Percentiles rank a stretch among this genome's conserved stretches.
Conservation (phyloP, 2,329 filamentous ascomycete genomes). For the Microdochium bolleyi region DNA sequence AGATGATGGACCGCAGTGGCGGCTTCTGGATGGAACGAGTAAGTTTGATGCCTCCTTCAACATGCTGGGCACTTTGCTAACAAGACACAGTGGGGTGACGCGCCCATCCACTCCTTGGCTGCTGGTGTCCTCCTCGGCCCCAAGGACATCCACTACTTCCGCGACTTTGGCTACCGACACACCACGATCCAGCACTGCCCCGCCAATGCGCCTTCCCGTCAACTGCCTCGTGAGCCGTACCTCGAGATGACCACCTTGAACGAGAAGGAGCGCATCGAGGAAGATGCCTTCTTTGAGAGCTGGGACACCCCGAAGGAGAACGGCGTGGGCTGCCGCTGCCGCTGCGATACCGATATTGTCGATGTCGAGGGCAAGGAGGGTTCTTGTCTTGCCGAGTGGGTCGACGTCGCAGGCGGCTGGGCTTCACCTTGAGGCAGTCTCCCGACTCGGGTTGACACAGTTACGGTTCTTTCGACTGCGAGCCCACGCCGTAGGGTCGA, state of each 20-base stretch:
- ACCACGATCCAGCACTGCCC: conserved; percentile 99
- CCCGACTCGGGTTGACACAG: neutral
- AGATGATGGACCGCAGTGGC: conserved; percentile 97
- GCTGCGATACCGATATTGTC: conserved; percentile 93
- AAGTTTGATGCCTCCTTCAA: conserved; percentile 19
- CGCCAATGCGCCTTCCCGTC: conserved; percentile 83
- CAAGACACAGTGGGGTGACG: conserved; percentile 82
- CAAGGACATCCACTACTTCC: conserved; percentile 94
- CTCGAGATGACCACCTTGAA: conserved; percentile 75
- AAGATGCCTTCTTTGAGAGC: conserved; percentile 93
- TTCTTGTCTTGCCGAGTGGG: conserved; percentile 92
- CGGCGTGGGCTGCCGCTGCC: conserved; percentile 91
- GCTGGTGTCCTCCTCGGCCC: conserved; percentile 79
- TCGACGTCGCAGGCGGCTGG: conserved; percentile 94
- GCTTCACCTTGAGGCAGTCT: conserved; percentile 26
- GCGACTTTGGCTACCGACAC: conserved; percentile 95
- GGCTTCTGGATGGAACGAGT: conserved; percentile 99
- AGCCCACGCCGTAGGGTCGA: neutral
- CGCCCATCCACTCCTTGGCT: conserved; percentile 94
- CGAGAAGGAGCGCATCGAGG: conserved; percentile 77
- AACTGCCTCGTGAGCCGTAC: conserved; percentile 72
- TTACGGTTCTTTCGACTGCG: neutral
- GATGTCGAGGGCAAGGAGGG: conserved; percentile 98
- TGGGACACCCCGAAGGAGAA: conserved; percentile 88
- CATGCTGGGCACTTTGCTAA: conserved; percentile 21